Conservation (phyloP, 108 stramenopile species). For the Nitzschia sp. region DNA sequence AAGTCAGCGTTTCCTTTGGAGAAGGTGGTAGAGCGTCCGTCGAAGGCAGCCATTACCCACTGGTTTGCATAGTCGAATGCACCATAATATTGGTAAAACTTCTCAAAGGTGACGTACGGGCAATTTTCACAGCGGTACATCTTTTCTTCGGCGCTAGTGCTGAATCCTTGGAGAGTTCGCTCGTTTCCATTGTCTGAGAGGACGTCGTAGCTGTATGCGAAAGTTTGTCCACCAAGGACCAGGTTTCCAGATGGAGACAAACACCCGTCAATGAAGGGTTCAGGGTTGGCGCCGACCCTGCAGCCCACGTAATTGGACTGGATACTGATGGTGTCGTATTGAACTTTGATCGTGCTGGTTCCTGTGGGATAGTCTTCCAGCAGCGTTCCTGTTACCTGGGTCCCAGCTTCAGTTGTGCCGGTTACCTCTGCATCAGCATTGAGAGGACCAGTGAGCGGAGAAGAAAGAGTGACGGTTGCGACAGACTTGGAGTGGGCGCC, state of each 20-base stretch:
- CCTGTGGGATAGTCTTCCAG: conserved; percentile 37
- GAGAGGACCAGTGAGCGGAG: conserved; percentile 34
- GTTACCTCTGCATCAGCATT: conserved; percentile 34
- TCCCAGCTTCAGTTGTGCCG: conserved; percentile 45
- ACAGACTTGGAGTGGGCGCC: conserved; percentile 72
- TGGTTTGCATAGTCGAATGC: conserved; percentile 71
- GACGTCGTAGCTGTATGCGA: conserved; percentile 47
- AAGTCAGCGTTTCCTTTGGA: conserved; percentile 64
- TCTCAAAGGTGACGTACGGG: conserved; percentile 52
- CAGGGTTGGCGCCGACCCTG: conserved; percentile 61
- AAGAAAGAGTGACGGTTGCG: conserved; percentile 49
- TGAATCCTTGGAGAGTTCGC: conserved; percentile 61
- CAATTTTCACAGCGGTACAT: conserved; percentile 39
- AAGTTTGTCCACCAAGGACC: neutral
- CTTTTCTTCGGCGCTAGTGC: conserved; percentile 44
- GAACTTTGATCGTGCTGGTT: conserved; percentile 39
- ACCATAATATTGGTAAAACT: conserved; percentile 74
- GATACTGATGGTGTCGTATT: conserved; percentile 52
- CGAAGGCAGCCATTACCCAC: conserved; percentile 71
- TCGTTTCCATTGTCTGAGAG: conserved; percentile 56
- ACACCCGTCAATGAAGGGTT: conserved; percentile 41
- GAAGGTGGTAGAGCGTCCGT: conserved; percentile 43
- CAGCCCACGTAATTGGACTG: conserved; percentile 61
- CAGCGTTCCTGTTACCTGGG: conserved; percentile 44
- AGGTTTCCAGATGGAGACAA: conserved; percentile 33